Percentiles rank a stretch among this genome's conserved stretches.
These are phyloP conservation scores for Oropetium thomaeum DNA, from an alignment of 176 grass and related monocot genomes.

Conservation along the genomic window DNA sequence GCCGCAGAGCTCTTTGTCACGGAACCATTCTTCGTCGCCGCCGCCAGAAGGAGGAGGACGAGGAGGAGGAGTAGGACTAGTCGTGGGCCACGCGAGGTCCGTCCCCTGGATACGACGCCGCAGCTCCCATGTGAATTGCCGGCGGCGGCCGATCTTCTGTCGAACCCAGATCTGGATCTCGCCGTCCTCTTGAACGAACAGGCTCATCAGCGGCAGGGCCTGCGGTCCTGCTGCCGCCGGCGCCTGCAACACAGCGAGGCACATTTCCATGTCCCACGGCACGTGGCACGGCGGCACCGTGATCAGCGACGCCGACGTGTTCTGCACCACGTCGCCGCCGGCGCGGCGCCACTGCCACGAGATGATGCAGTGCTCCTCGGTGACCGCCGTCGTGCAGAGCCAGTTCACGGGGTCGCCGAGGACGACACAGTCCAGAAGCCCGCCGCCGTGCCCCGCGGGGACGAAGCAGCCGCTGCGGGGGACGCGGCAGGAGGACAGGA, in stretches of 20 bases:
- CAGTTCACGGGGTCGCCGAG: slow-evolving; percentile 1
- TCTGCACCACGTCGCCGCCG: neutral
- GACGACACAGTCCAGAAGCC: too few relatives aligned
- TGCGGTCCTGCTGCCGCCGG: too few relatives aligned
- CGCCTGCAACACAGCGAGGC: neutral
- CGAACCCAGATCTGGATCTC: neutral
- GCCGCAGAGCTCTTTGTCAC: neutral
- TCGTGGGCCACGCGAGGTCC: neutral
- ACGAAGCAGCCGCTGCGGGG: neutral
- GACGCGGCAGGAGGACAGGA: neutral
- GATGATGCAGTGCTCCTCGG: neutral
- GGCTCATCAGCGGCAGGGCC: neutral
- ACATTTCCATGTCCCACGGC: neutral
- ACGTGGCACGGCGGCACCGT: neutral
- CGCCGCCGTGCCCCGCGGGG: too few relatives aligned
- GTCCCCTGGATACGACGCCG: neutral
- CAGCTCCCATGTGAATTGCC: neutral
- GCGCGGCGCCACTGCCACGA: neutral
- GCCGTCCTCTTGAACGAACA: neutral
- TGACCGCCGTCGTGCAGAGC: neutral
- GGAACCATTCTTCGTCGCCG: neutral
- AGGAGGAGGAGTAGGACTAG: too few relatives aligned
- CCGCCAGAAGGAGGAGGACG: too few relatives aligned
- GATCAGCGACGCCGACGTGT: neutral
- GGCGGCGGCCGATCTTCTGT: neutral